These are phyloP conservation scores for Jacaranda copaia DNA, from an alignment of 257 asterid genomes.

Conservation along the genomic window DNA sequence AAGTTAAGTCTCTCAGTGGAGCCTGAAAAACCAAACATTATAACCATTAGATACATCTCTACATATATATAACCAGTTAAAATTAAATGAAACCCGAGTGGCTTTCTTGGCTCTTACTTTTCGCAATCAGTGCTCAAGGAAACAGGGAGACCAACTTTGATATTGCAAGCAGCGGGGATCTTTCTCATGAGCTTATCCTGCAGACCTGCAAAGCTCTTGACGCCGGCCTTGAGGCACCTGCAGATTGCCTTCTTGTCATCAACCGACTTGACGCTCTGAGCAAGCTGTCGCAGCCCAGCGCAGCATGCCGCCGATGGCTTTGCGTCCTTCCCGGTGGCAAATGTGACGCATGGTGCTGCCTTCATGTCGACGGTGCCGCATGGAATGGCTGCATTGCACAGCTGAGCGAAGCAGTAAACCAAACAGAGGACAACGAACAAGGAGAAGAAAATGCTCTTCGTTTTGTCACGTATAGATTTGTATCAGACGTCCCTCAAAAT, in stretches of 20 bases:
- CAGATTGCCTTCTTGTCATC: conserved; percentile 55
- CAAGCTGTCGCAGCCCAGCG: conserved; percentile 45
- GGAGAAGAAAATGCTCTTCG: conserved; percentile 48
- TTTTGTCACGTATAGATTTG: background rate
- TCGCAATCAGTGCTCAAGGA: conserved; percentile 55
- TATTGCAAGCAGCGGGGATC: conserved; percentile 50
- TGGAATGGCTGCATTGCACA: conserved; percentile 41
- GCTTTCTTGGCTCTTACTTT: conserved; percentile 35
- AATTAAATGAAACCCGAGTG: background rate
- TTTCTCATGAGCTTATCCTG: conserved; percentile 54
- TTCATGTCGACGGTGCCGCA: conserved; percentile 47
- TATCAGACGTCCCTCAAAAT: no score
- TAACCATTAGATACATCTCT: background rate
- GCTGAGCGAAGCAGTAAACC: conserved; percentile 35
- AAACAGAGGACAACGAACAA: conserved; percentile 40
- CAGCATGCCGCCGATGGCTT: conserved; percentile 47
- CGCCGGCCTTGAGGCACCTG: conserved; percentile 56
- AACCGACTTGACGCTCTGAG: conserved; percentile 39
- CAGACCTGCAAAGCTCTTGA: conserved; percentile 52
- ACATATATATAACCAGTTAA: background rate
- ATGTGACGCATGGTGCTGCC: conserved; percentile 51
- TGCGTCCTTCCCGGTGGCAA: conserved; percentile 47
- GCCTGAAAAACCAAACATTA: conserved; percentile 31
- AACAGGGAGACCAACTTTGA: conserved; percentile 57
- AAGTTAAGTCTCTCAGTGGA: conserved; percentile 26